phyloP scores from a whole-genome alignment of 305 asterid species.

The Solanum hybrid region DNA sequence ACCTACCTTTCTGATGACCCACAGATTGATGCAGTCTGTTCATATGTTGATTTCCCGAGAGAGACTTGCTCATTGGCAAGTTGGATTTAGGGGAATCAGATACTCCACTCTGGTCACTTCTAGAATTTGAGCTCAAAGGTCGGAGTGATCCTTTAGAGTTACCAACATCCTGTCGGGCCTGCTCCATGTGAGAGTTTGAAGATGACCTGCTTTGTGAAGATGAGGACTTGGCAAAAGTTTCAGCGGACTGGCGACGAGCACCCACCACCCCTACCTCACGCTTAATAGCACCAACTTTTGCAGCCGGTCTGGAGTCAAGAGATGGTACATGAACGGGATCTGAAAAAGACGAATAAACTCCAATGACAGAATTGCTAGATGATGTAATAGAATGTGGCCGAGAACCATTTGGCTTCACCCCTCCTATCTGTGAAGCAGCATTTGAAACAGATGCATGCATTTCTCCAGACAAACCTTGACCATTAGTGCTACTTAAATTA shows the following conservation, averaged over 20 bases:
- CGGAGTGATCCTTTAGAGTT: conserved; percentile 42
- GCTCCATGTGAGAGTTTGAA: conserved; percentile 35
- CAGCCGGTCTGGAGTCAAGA: conserved; percentile 63
- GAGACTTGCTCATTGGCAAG: conserved; percentile 35
- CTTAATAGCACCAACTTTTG: conserved; percentile 81
- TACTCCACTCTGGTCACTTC: conserved; percentile 42
- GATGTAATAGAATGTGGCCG: conserved; percentile 8
- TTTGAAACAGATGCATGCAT: background rate
- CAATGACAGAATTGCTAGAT: conserved; percentile 9
- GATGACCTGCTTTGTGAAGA: conserved; percentile 39
- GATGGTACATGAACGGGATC: conserved; percentile 98
- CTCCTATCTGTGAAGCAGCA: conserved; percentile 1
- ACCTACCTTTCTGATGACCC: conserved; percentile 77
- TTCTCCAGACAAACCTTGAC: conserved; percentile 6
- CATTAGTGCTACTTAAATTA: background rate
- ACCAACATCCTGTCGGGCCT: conserved; percentile 24
- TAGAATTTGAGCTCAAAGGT: conserved; percentile 30
- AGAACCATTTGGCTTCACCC: conserved; percentile 4
- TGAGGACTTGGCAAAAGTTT: conserved; percentile 33
- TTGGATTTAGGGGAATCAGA: conserved; percentile 34
- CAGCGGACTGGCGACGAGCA: conserved; percentile 70
- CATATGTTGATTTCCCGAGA: conserved; percentile 44
- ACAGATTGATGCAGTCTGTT: conserved; percentile 18
- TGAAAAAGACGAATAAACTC: conserved; percentile 36
- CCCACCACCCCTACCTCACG: conserved; percentile 98